Percentiles rank a stretch among this genome's conserved stretches.
Conservation (phyloP, 306 rosid species). For the Comarum palustre region DNA sequence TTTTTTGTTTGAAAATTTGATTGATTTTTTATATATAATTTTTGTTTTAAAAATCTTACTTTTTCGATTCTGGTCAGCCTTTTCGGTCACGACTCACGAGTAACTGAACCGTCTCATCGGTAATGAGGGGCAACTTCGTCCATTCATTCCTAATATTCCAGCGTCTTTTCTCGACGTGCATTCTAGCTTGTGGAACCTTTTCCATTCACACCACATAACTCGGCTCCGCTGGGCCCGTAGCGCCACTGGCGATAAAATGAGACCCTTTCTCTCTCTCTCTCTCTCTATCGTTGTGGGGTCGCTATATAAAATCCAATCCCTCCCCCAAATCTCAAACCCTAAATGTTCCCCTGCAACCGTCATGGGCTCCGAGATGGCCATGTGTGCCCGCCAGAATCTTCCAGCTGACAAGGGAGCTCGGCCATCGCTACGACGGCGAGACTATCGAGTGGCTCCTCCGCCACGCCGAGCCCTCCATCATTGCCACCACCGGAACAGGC, state of each 20-base stretch:
- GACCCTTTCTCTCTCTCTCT: neutral
- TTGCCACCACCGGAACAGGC: conserved; percentile 82
- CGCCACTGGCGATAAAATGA: too few relatives aligned
- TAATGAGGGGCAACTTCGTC: neutral
- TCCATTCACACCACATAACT: neutral
- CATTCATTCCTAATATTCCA: neutral
- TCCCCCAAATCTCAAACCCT: conserved; percentile 41
- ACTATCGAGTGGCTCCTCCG: conserved; percentile 96
- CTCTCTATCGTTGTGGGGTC: conserved; percentile 51
- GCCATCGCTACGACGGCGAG: conserved; percentile 97
- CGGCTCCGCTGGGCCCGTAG: neutral
- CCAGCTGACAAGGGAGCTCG: conserved; percentile 89
- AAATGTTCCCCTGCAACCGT: conserved; percentile 25
- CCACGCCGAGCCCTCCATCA: conserved; percentile 77
- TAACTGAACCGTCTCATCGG: neutral
- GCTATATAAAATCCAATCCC: conserved; percentile 20
- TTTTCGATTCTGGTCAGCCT: neutral
- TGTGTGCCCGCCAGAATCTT: conserved; percentile 90
- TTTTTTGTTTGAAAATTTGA: too few relatives aligned
- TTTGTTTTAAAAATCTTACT: too few relatives aligned
- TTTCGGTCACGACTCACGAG: neutral
- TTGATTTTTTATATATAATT: too few relatives aligned
- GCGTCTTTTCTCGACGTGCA: neutral
- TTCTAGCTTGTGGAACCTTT: neutral
- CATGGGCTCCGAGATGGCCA: conserved; percentile 52